A percentile compares a stretch with the other conserved stretches of the same genome.
phyloP scores from a whole-genome alignment of 1,284 basidiomycete genomes.

The Ustilago sp. region DNA sequence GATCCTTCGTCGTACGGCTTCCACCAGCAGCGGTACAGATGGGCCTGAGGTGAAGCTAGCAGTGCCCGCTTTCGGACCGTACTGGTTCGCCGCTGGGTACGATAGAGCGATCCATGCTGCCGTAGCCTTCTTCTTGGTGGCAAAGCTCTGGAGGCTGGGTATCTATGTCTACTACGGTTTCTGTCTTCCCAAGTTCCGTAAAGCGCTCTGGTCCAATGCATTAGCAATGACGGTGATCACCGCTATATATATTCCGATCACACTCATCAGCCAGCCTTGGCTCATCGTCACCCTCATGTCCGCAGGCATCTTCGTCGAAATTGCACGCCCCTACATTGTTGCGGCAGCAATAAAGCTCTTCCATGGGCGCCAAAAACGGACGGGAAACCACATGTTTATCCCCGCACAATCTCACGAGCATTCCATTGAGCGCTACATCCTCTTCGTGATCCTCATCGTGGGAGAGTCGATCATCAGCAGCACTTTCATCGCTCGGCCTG shows the following conservation, averaged over 20 bases:
- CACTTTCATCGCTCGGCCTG: conserved; percentile 39
- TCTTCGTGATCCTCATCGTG: conserved; percentile 64
- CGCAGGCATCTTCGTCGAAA: conserved; percentile 56
- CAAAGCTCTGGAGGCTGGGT: conserved; percentile 55
- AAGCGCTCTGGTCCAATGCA: conserved; percentile 59
- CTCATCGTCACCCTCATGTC: conserved; percentile 50
- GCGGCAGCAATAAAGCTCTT: conserved; percentile 47
- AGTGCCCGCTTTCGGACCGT: conserved; percentile 36
- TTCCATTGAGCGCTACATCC: conserved; percentile 57
- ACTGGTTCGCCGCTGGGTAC: conserved; percentile 60
- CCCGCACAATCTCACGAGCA: conserved; percentile 61
- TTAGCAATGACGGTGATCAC: conserved; percentile 47
- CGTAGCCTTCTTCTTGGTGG: conserved; percentile 62
- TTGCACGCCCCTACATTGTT: conserved; percentile 50
- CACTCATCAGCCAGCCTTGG: conserved; percentile 32
- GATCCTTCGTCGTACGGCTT: conserved; percentile 23
- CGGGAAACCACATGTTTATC: conserved; percentile 57
- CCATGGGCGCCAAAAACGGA: conserved; percentile 46
- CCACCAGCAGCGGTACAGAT: not conserved
- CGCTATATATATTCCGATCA: conserved; percentile 60
- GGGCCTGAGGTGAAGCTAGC: conserved; percentile 17
- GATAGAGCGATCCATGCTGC: conserved; percentile 50
- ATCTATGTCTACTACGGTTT: conserved; percentile 62
- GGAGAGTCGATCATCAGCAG: conserved; percentile 61
- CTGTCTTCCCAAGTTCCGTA: conserved; percentile 62